A percentile compares a stretch with the other conserved stretches of the same genome.
Conservation (phyloP, 495 filamentous ascomycete species). For the Talaromyces trachyspermus region DNA sequence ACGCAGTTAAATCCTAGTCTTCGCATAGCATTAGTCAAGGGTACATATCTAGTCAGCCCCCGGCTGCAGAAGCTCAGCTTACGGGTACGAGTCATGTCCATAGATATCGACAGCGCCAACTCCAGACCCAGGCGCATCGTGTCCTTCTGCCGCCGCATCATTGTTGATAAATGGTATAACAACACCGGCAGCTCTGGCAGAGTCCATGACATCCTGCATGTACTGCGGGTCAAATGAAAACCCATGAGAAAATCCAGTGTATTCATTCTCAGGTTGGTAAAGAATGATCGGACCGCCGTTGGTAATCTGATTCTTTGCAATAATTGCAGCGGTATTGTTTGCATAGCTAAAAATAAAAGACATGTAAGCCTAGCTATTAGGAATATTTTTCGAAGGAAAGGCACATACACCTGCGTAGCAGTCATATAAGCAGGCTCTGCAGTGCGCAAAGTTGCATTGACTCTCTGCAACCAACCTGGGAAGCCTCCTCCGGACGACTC, state of each 20-base stretch:
- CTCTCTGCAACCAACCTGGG: conserved; percentile 58
- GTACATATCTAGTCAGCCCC: neutral
- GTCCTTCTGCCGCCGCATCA: conserved; percentile 51
- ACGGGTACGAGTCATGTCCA: conserved; percentile 66
- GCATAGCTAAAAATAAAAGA: conserved; percentile 27
- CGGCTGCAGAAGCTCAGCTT: conserved; percentile 1
- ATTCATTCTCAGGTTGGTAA: conserved; percentile 76
- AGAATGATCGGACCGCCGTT: conserved; percentile 73
- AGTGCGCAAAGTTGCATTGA: conserved; percentile 55
- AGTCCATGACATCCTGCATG: conserved; percentile 62
- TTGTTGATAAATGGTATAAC: conserved; percentile 72
- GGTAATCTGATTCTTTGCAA: conserved; percentile 70
- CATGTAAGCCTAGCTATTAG: conserved; percentile 32
- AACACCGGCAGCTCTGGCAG: conserved; percentile 59
- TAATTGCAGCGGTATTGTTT: conserved; percentile 47
- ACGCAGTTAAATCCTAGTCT: conserved; percentile 54
- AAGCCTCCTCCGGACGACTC: conserved; percentile 57
- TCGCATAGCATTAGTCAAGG: conserved; percentile 5
- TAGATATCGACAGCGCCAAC: conserved; percentile 67
- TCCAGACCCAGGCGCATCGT: conserved; percentile 60
- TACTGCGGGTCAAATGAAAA: conserved; percentile 51
- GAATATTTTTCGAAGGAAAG: neutral
- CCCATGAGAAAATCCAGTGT: conserved; percentile 40
- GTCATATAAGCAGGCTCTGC: conserved; percentile 51
- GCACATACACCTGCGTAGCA: conserved; percentile 51